Evolutionary conservation across 2,329 filamentous ascomycete genomes (phyloP).

Genomic region (Seiridium cupressi): DNA sequence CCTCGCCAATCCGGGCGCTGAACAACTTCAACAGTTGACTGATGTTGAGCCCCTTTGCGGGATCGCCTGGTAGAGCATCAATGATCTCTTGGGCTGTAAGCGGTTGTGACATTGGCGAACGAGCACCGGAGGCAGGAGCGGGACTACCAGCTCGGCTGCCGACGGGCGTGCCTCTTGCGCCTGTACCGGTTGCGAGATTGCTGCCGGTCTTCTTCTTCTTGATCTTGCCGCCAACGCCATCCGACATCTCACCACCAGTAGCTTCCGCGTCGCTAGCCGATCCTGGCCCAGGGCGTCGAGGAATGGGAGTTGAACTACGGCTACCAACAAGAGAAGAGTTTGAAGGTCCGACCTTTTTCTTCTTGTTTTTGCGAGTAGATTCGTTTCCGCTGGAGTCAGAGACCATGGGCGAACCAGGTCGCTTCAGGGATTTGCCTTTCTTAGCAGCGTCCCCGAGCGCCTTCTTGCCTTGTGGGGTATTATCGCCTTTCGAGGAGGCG

Average conservation of each 20-base stretch:
- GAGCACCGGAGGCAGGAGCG: slow-evolving; percentile 37
- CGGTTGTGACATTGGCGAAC: slow-evolving; percentile 26
- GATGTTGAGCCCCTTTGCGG: slow-evolving; percentile 51
- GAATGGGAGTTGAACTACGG: slow-evolving; percentile 54
- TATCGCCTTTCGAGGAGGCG: slow-evolving; percentile 67
- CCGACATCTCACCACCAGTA: slow-evolving; percentile 67
- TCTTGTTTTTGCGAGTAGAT: slow-evolving; percentile 75
- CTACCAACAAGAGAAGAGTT: slow-evolving; percentile 47
- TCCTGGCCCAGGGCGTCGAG: slow-evolving; percentile 47
- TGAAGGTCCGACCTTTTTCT: slow-evolving; percentile 58
- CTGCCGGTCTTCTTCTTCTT: slow-evolving; percentile 50
- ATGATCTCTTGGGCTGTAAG: slow-evolving; percentile 54
- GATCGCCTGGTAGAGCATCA: slow-evolving; percentile 46
- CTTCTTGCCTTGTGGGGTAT: slow-evolving; percentile 48
- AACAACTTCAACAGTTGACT: slow-evolving; percentile 54
- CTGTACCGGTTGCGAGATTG: slow-evolving; percentile 25
- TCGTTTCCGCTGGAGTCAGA: slow-evolving; percentile 94
- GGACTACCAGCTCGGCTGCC: slow-evolving; percentile 64
- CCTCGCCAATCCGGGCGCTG: slow-evolving; percentile 49
- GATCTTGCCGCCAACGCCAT: slow-evolving; percentile 51
- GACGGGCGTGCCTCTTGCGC: slow-evolving; percentile 49
- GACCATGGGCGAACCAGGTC: slow-evolving; percentile 79
- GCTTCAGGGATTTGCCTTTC: slow-evolving; percentile 69
- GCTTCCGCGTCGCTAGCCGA: slow-evolving; percentile 72
- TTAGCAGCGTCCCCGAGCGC: slow-evolving; percentile 45